Evolutionary conservation across 2,329 filamentous ascomycete species (phyloP), one percentile per base, ranked within the genome.

Genomic region (Fusarium albosuccineum): DNA sequence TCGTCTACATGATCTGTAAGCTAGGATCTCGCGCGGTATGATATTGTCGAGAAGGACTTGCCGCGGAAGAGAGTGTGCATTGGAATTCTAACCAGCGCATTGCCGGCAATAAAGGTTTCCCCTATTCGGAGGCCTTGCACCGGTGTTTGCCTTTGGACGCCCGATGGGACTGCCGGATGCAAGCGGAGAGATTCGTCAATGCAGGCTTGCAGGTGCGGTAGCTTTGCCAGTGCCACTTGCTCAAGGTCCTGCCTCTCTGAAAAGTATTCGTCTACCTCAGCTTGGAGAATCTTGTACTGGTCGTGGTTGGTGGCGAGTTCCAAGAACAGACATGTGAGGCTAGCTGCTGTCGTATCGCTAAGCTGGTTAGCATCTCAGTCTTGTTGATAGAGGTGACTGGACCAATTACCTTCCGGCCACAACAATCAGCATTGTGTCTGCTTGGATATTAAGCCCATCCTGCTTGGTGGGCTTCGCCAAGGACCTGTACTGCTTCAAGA

Each of bases 131-230:
- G n/a, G 2, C 57, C 57, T 11, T 45, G 9, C 2, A 37, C 11
- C 3, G 51, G 40, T 9, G 57, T 60, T 51, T 45, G 44, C 4
- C 57, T 42, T 10, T 60, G 57, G 13, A 60, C n/a, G 4, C 57
- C 51, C 1, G 57, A 60, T 7, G 64, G 64, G 2, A 70, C 44
- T 6, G 66, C 60, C 1, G 67, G 67, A 13, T 52, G 36, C 6
- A 70, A 57, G 9, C 66, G 67, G 16, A 70, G 64, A 0, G 67
- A 62, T 9, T 70, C 67, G 1, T 70, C 66, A 0, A 70, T 70
- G 16, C 67, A 70, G 7, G 67, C 66, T 11, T 70, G 64, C 0
- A 70, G 45, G n/a, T 70, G 70, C 6, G 55, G 33, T 2, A 65
- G 54, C 10, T 67, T 61, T 0, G 51, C 17, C 3, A 70, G 14